Base-by-base conservation (phyloP, 2,329 filamentous ascomycete species). In the Aureobasidium zeae region DNA sequence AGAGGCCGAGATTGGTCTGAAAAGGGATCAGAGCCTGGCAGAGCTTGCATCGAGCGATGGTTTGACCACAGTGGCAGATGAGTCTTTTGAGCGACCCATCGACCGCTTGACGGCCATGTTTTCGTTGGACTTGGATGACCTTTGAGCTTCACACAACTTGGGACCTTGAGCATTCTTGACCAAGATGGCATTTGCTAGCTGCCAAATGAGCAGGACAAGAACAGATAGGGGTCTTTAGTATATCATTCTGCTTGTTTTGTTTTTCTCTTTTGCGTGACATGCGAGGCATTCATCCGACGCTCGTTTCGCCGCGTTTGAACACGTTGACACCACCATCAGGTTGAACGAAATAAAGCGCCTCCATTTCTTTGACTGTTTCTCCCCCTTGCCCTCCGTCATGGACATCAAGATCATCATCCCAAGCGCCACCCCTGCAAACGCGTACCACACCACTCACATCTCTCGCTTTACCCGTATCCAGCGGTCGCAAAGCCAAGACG, bases 401-500 rank as follows among this genome's bases (percentile, higher is more conserved):
- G 21, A 58, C 58, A 10, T 61, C 56, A 13, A 48, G 53, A 21
- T 45, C 46, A 12, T 53, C 57, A 30, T 58, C 66, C 52, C 55
- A 59, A 28, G 56, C 63, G 12, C 66, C 68, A 3, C 79, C 79
- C 32, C 72, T 70, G 13, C 83, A 88, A 37, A 91, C 71, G 52
- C 87, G 74, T 50, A 95, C 57, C 31, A 94, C 86, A 2, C 89
- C 89, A 63, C 85, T 94, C 22, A 96, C 85, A 63, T 95, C 89
- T 58, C 75, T 81, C 49, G 89, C 88, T n/a, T 80, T 79, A 1
- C 89, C 89, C 0, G 87, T 94, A 57, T 94, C 87, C 48, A 96
- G 63, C 56, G 81, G 72, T 41, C 88, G 71, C 46, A 91, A 66
- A 49, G 83, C 77, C 54, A 94, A 64, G 3, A 89, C 72, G 49